phyloP scores from a whole-genome alignment of 352 stramenopile genomes.

The Pythium diclinum region DNA sequence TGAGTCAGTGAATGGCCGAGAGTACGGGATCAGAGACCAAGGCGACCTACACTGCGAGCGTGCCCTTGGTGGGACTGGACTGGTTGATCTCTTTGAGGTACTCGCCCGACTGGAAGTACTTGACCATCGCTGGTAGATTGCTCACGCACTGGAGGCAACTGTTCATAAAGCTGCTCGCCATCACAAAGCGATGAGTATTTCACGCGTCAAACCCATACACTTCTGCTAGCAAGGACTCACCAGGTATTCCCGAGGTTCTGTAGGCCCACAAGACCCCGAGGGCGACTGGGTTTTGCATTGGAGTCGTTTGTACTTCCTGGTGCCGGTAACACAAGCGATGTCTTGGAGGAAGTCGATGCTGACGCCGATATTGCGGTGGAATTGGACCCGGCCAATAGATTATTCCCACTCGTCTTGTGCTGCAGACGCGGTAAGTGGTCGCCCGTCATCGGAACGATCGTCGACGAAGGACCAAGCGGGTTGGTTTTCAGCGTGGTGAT shows the following conservation, averaged over 20 bases:
- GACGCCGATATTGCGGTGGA: neutral
- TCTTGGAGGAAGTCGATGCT: constrained; percentile 10
- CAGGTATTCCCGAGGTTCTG: constrained; percentile 84
- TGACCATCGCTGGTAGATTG: constrained; percentile 50
- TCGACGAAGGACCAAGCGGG: neutral
- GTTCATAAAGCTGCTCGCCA: constrained; percentile 75
- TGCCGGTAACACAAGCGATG: constrained; percentile 4
- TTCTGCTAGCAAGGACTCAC: constrained; percentile 17
- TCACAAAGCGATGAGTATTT: neutral
- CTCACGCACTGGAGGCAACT: constrained; percentile 83
- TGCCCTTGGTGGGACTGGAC: constrained; percentile 53
- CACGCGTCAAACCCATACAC: neutral
- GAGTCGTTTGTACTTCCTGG: neutral
- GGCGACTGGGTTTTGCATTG: neutral
- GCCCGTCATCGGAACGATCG: constrained; percentile 1
- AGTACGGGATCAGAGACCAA: neutral
- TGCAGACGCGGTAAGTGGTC: constrained; percentile 13
- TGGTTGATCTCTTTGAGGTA: constrained; percentile 57
- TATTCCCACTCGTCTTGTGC: constrained; percentile 20
- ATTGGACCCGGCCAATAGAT: neutral
- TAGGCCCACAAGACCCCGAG: constrained; percentile 19
- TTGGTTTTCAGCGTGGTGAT: neutral
- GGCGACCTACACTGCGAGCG: constrained; percentile 36
- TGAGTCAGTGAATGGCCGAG: neutral
- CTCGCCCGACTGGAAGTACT: constrained; percentile 49